Evolutionary conservation across 1,284 basidiomycete species (phyloP).

Genomic region (Irpex sp.): DNA sequence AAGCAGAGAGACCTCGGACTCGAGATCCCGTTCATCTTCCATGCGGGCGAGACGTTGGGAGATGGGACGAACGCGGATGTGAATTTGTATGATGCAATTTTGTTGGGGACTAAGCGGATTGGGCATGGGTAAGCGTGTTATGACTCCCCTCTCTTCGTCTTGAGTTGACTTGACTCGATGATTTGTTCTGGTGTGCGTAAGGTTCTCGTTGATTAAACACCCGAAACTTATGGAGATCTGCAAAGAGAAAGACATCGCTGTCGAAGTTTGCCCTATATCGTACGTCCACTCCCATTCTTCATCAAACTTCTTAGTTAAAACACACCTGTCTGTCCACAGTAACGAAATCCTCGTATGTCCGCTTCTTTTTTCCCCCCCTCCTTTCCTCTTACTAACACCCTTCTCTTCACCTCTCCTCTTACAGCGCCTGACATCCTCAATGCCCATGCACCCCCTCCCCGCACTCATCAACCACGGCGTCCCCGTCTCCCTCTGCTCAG

Average conservation of each 20-base stretch:
- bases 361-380: no score
- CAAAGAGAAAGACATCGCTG: conserved; percentile 55
- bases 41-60: conserved; percentile 75
- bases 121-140: conserved; percentile 60
- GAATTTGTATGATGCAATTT: conserved; percentile 77
- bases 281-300: conserved; percentile 29
- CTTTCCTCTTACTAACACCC: not conserved
- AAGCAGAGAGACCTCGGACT: conserved; percentile 55
- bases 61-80: conserved; percentile 68
- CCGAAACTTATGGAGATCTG: conserved; percentile 67
- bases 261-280: conserved; percentile 76
- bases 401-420: no score
- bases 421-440: conserved; percentile 67
- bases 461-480: conserved; percentile 67
- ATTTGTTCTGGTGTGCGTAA: conserved; percentile 19
- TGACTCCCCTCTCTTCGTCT: not conserved
- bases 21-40: conserved; percentile 76
- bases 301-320: no score
- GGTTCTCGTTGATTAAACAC: conserved; percentile 72
- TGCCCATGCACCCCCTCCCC: conserved; percentile 72
- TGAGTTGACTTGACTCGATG: no score
- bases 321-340: conserved; percentile 27
- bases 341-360: conserved; percentile 74
- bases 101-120: conserved; percentile 74
- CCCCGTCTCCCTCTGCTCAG: conserved; percentile 65